Percentiles rank a stretch among this genome's conserved stretches.
These are phyloP conservation scores for Xerocomellus intermedius DNA, from an alignment of 768 basidiomycete genomes.

Conservation along the genomic window DNA sequence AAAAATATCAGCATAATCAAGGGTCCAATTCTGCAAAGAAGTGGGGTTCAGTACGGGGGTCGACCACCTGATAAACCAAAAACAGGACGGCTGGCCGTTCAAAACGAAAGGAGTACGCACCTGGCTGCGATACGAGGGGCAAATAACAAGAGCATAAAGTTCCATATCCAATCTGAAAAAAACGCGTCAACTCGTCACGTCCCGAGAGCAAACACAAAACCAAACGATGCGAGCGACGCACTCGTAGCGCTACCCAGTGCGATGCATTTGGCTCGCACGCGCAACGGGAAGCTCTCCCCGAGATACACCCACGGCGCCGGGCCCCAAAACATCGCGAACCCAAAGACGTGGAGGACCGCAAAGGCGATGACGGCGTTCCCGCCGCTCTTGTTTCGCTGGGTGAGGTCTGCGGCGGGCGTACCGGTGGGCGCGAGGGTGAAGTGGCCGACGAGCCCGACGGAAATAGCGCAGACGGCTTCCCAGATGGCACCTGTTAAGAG, in stretches of 20 bases:
- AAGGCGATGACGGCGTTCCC: slow-evolving; percentile 65
- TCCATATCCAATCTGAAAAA: slow-evolving; percentile 60
- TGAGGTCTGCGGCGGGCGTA: slow-evolving; percentile 47
- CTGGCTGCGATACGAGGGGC: slow-evolving; percentile 60
- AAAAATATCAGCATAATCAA: slow-evolving; percentile 78
- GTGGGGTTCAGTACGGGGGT: not conserved
- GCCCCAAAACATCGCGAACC: slow-evolving; percentile 74
- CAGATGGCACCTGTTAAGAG: slow-evolving; percentile 45
- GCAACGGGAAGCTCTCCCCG: slow-evolving; percentile 80
- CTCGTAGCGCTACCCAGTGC: slow-evolving; percentile 64
- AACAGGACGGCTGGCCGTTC: too few relatives aligned
- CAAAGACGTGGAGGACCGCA: slow-evolving; percentile 70
- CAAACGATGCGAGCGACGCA: slow-evolving; percentile 14
- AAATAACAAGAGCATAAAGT: slow-evolving; percentile 72
- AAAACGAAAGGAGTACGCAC: slow-evolving; percentile 30
- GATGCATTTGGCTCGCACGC: slow-evolving; percentile 72
- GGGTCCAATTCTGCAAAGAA: slow-evolving; percentile 54
- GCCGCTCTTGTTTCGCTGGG: slow-evolving; percentile 48
- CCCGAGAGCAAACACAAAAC: too few relatives aligned
- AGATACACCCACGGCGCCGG: slow-evolving; percentile 74
- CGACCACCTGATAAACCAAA: not conserved
- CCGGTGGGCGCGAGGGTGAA: slow-evolving; percentile 55
- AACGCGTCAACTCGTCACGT: not conserved
- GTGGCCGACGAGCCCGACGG: slow-evolving; percentile 72
- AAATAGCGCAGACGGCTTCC: slow-evolving; percentile 59